phyloP scores from a whole-genome alignment of 106 monocot species.

The Platanthera guangdongensis region DNA sequence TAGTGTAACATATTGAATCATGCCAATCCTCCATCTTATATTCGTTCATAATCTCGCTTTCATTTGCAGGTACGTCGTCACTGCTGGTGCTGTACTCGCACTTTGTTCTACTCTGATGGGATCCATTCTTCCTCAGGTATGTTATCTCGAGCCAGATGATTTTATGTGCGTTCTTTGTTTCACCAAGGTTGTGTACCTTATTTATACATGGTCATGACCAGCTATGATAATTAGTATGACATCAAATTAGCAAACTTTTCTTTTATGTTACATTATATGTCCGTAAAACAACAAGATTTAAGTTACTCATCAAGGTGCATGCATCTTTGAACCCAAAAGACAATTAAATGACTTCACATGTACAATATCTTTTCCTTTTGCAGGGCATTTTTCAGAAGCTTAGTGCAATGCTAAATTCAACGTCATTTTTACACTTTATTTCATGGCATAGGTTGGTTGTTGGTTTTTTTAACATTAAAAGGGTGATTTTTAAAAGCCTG shows the following conservation, averaged over 20 bases:
- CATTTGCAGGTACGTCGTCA: conserved; percentile 60
- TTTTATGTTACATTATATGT: too few species aligned
- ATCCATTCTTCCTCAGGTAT: conserved; percentile 91
- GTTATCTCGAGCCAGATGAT: neutral
- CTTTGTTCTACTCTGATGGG: conserved; percentile 93
- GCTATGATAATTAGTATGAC: too few species aligned
- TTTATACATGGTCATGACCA: too few species aligned
- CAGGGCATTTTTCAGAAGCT: too few species aligned
- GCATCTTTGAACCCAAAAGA: neutral
- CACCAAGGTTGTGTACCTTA: too few species aligned
- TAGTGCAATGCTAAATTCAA: too few species aligned
- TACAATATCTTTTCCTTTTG: neutral
- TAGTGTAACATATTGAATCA: neutral
- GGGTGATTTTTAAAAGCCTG: too few species aligned
- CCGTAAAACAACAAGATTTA: neutral
- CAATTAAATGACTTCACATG: neutral
- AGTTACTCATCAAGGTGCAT: too few species aligned
- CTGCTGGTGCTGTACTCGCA: conserved; percentile 77
- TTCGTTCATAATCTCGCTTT: neutral
- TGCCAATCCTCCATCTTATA: neutral
- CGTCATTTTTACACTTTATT: too few species aligned
- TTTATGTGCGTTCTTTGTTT: neutral
- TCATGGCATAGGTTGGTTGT: too few species aligned
- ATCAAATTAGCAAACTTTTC: too few species aligned
- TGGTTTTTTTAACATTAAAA: too few species aligned